Percentiles rank a stretch among this genome's conserved stretches.
These are phyloP conservation scores for Coemansia sp. DNA, from an alignment of 371 early-diverging fungal species.

Conservation along the genomic window DNA sequence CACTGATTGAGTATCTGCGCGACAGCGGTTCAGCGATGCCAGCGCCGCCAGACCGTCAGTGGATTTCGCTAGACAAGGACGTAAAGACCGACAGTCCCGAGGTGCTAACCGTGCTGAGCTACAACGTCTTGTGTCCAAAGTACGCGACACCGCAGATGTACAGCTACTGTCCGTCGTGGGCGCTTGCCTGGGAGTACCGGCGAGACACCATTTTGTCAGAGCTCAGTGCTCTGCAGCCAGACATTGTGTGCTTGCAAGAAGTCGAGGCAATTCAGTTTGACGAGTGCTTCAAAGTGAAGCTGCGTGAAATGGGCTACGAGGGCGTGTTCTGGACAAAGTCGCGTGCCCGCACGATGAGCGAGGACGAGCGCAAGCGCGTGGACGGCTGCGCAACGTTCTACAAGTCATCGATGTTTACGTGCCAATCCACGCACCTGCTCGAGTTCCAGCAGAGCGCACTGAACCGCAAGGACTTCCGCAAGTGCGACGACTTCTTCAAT, in stretches of 20 bases:
- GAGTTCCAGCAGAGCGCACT: slow-evolving; percentile 94
- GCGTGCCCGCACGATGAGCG: slow-evolving; percentile 88
- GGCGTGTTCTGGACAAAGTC: slow-evolving; percentile 94
- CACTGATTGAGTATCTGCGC: slow-evolving; percentile 85
- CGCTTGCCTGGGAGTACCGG: slow-evolving; percentile 91
- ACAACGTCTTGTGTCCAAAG: slow-evolving; percentile 93
- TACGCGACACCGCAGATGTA: slow-evolving; percentile 87
- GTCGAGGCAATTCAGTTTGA: slow-evolving; percentile 85
- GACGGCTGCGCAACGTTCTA: slow-evolving; percentile 99
- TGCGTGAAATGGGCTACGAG: slow-evolving; percentile 79
- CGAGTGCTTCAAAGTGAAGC: slow-evolving; percentile 75
- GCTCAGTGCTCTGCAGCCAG: slow-evolving; percentile 82
- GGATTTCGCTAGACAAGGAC: slow-evolving; percentile 73
- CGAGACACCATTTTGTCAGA: slow-evolving; percentile 89
- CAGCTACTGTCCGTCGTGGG: slow-evolving; percentile 98
- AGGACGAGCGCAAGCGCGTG: slow-evolving; percentile 81
- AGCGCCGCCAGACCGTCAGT: slow-evolving; percentile 89
- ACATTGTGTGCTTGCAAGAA: slow-evolving; percentile 96
- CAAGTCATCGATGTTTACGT: slow-evolving; percentile 72
- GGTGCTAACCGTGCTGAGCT: slow-evolving; percentile 84
- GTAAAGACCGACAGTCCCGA: slow-evolving; percentile 32
- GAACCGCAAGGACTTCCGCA: slow-evolving; percentile 81
- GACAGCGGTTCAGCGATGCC: slow-evolving; percentile 79
- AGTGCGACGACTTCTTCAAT: slow-evolving; percentile 90
- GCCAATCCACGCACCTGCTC: slow-evolving; percentile 53